Conservation (phyloP, 2,329 filamentous ascomycete species). For the Aspergillus sp. region DNA sequence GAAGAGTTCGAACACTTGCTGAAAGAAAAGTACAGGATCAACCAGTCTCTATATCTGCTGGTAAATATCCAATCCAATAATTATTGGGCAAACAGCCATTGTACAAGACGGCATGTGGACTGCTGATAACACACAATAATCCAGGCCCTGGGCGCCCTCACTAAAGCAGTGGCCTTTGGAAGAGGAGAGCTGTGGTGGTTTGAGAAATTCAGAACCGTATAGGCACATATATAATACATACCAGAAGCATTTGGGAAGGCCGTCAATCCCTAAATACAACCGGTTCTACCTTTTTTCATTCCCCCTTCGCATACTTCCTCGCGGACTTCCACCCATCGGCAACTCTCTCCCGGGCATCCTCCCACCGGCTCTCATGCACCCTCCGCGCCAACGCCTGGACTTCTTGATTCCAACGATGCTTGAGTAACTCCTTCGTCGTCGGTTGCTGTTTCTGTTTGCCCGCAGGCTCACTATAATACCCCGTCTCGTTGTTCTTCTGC, state of each 20-base stretch:
- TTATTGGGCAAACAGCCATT: no score
- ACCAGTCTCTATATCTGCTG: no score
- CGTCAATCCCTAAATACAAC: background rate
- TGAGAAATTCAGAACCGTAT: background rate
- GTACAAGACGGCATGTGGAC: no score
- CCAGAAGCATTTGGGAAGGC: background rate
- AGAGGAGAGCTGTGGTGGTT: background rate
- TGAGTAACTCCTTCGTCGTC: conserved; percentile 57
- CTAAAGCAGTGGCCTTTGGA: background rate
- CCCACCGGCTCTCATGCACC: conserved; percentile 60
- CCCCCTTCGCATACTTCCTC: conserved; percentile 22
- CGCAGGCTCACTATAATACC: no score
- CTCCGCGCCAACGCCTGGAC: conserved; percentile 58
- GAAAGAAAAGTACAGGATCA: no score
- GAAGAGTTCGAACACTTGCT: no score
- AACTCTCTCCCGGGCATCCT: conserved; percentile 42
- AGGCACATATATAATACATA: background rate
- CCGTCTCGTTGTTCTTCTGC: conserved; percentile 2
- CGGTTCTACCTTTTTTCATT: conserved; percentile 12
- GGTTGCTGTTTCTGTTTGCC: conserved; percentile 16
- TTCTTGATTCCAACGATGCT: conserved; percentile 72
- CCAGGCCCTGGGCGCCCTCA: no score
- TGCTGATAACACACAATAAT: no score
- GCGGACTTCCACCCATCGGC: conserved; percentile 47
- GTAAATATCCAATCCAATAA: no score